Percentiles rank a stretch among this genome's conserved stretches.
Evolutionary conservation across 176 grass and related monocot genomes (phyloP).

Genomic region (Tuctoria greenei): DNA sequence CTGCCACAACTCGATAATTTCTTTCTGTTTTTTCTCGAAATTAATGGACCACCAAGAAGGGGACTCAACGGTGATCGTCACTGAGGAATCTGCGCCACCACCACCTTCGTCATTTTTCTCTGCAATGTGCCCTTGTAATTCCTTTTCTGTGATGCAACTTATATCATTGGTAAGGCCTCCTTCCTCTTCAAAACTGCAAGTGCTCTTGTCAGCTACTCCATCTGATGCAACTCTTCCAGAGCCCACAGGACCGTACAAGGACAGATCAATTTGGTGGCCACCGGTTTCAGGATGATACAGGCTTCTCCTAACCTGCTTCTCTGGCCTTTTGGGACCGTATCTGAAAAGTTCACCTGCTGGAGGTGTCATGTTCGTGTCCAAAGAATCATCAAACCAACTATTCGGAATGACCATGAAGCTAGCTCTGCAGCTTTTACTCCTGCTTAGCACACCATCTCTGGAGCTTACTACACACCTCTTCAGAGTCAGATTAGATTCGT

Average conservation of each 20-base stretch:
- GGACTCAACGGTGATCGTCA: constrained; percentile 28
- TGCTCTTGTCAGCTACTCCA: constrained; percentile 31
- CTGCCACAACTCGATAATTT: constrained; percentile 83
- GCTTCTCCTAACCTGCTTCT: constrained; percentile 43
- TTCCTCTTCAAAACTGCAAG: constrained; percentile 36
- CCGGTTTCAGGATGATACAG: constrained; percentile 36
- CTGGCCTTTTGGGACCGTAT: constrained; percentile 45
- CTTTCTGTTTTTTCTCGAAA: constrained; percentile 69
- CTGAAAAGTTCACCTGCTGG: constrained; percentile 40
- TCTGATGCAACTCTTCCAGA: constrained; percentile 27
- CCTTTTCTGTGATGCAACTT: constrained; percentile 14
- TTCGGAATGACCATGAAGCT: constrained; percentile 69
- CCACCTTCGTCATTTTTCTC: constrained; percentile 30
- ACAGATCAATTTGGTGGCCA: constrained; percentile 18
- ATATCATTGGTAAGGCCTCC: background rate
- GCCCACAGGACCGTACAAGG: constrained; percentile 9
- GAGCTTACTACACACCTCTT: constrained; percentile 49
- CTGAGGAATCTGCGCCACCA: constrained; percentile 1
- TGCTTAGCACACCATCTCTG: constrained; percentile 43
- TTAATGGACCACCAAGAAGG: constrained; percentile 47
- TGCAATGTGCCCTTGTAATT: constrained; percentile 16
- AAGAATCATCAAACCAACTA: constrained; percentile 54
- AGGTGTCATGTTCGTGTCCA: constrained; percentile 39
- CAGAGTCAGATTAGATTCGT: constrained; percentile 40
- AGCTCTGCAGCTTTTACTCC: constrained; percentile 81